These are phyloP conservation scores for Rhizophora mangle DNA, from an alignment of 345 rosid genomes.

Conservation along the genomic window DNA sequence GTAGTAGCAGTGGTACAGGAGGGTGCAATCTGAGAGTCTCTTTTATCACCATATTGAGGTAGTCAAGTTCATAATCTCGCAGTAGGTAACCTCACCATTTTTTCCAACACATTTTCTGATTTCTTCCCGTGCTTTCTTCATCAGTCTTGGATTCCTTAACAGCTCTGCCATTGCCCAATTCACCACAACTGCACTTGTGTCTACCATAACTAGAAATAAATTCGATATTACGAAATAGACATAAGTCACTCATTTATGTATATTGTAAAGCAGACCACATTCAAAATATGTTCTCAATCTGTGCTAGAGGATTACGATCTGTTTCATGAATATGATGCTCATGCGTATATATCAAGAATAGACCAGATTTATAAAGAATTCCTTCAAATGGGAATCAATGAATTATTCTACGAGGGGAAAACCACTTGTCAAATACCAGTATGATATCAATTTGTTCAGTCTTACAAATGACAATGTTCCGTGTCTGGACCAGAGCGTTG, in stretches of 20 bases:
- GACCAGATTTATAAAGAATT: too few relatives aligned
- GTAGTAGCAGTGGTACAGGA: conserved; percentile 40
- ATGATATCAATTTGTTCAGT: too few relatives aligned
- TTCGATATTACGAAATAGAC: conserved; percentile 22
- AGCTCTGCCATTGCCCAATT: conserved; percentile 71
- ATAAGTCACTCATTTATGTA: background rate
- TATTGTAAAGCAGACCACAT: background rate
- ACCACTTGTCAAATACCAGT: too few relatives aligned
- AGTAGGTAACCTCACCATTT: conserved; percentile 29
- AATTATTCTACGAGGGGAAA: too few relatives aligned
- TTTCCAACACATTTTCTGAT: conserved; percentile 38
- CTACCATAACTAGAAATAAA: conserved; percentile 49
- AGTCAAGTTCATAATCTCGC: conserved; percentile 34
- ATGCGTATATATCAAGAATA: too few relatives aligned
- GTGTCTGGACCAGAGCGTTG: too few relatives aligned
- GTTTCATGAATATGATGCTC: too few relatives aligned
- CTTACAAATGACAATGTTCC: too few relatives aligned
- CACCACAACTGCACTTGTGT: conserved; percentile 42
- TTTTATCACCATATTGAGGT: conserved; percentile 35
- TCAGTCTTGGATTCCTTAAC: conserved; percentile 33
- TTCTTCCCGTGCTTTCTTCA: conserved; percentile 61
- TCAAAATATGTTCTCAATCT: background rate
- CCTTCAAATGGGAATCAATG: too few relatives aligned
- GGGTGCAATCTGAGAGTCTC: conserved; percentile 60
- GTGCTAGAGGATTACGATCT: too few relatives aligned